These are phyloP conservation scores for Saccharomycopsis sp. DNA, from an alignment of 805 yeast species.

Conservation along the genomic window DNA sequence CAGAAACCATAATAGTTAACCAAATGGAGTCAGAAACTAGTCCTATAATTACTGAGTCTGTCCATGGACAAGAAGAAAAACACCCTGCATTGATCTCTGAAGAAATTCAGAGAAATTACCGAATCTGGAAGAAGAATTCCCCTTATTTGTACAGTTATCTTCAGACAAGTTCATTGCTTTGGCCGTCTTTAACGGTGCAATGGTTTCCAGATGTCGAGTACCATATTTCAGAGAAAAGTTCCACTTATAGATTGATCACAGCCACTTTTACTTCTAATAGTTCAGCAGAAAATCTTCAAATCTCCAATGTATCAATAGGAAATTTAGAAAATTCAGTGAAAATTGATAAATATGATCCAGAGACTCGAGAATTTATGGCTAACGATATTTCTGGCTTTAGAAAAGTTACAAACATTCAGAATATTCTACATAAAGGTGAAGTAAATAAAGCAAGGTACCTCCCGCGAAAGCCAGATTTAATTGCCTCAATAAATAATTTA, in stretches of 20 bases:
- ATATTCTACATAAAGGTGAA: constrained; percentile 62
- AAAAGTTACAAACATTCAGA: constrained; percentile 34
- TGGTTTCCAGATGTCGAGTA: constrained; percentile 48
- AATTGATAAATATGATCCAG: constrained; percentile 21
- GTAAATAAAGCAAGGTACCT: constrained; percentile 65
- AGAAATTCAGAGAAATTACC: constrained; percentile 26
- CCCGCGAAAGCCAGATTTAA: constrained; percentile 83
- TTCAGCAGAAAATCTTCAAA: constrained; percentile 23
- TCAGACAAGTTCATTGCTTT: constrained; percentile 57
- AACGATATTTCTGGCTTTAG: constrained; percentile 12
- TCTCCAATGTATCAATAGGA: constrained; percentile 3
- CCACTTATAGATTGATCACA: constrained; percentile 20
- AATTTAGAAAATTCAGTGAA: constrained; percentile 16
- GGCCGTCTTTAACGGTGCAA: constrained; percentile 66
- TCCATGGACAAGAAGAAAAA: too few species aligned
- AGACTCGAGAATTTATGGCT: constrained; percentile 11
- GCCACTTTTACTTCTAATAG: constrained; percentile 22
- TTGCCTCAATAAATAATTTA: constrained; percentile 60
- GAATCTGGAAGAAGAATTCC: constrained; percentile 75
- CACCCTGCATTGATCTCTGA: too few species aligned
- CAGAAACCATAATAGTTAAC: too few species aligned
- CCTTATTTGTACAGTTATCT: constrained; percentile 71
- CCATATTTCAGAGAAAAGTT: constrained; percentile 10
- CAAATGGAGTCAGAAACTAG: too few species aligned
- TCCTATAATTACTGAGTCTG: too few species aligned